A percentile compares a stretch with the other conserved stretches of the same genome.
These are phyloP conservation scores for Solanum arcanum DNA, from an alignment of 257 asterid genomes.

Conservation along the genomic window DNA sequence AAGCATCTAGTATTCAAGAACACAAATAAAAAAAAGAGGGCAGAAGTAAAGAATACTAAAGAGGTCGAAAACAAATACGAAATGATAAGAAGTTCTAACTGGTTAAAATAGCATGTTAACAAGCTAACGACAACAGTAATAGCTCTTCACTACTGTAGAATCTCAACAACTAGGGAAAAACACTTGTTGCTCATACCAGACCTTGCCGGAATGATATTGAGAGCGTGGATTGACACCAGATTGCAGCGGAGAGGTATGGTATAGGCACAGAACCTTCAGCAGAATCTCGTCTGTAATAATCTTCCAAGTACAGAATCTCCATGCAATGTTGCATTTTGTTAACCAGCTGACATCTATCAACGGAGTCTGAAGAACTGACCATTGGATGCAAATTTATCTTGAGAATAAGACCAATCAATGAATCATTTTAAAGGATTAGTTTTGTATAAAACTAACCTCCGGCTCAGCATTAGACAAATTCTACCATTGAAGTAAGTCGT, in stretches of 20 bases:
- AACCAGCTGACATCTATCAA: background rate
- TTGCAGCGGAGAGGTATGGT: background rate
- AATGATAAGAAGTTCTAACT: background rate
- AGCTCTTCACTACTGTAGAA: background rate
- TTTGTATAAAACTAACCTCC: background rate
- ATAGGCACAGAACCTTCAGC: background rate
- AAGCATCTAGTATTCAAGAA: background rate
- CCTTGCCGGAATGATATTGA: background rate
- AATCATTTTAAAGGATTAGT: background rate
- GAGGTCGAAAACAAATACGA: background rate
- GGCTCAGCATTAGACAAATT: background rate
- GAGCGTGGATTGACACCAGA: background rate
- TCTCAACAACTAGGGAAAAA: background rate
- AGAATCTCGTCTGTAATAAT: background rate
- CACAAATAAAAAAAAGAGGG: background rate
- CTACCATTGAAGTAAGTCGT: background rate
- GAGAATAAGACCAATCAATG: background rate
- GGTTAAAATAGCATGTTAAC: background rate
- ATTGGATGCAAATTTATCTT: background rate
- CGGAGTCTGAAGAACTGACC: background rate
- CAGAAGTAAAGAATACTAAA: background rate
- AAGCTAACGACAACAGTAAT: background rate
- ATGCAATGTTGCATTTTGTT: background rate
- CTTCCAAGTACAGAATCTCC: background rate
- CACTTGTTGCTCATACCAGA: background rate